Percentiles rank a stretch among this genome's conserved stretches.
Conservation (phyloP, 805 yeast species). For the Wickerhamomyces rabaulensis region DNA sequence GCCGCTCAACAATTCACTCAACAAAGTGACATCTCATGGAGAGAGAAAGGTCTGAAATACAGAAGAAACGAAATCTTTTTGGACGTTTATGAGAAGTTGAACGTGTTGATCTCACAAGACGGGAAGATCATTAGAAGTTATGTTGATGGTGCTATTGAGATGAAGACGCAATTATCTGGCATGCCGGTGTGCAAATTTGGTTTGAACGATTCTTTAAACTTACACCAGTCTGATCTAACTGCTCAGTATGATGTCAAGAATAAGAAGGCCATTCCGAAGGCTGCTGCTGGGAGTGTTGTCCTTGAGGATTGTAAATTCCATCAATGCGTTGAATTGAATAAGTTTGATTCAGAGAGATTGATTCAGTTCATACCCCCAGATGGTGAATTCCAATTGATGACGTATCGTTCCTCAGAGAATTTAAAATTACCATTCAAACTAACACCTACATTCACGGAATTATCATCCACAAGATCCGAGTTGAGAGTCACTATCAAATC, state of each 20-base stretch:
- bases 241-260: constrained; percentile 26
- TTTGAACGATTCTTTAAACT: constrained; percentile 48
- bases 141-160: constrained; percentile 69
- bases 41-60: constrained; percentile 64
- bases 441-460: constrained; percentile 45
- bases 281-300: constrained; percentile 44
- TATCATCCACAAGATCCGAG: constrained; percentile 42
- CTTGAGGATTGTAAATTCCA: constrained; percentile 82
- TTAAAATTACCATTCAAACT: constrained; percentile 68
- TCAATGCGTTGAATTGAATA: constrained; percentile 73
- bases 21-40: constrained; percentile 46
- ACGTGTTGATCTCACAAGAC: constrained; percentile 59
- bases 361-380: constrained; percentile 84
- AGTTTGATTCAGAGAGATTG: constrained; percentile 57
- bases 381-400: constrained; percentile 80
- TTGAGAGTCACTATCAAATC: constrained; percentile 61
- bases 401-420: constrained; percentile 55
- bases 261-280: constrained; percentile 30
- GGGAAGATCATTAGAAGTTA: constrained; percentile 63
- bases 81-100: constrained; percentile 71
- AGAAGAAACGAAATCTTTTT: constrained; percentile 76
- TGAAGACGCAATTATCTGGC: constrained; percentile 73
- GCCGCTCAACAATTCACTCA: not conserved
- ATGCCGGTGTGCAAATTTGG: constrained; percentile 83
- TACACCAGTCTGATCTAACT: constrained; percentile 20